Evolutionary conservation across 352 stramenopile genomes (phyloP).

Genomic region (Phytopythium mirpurense): DNA sequence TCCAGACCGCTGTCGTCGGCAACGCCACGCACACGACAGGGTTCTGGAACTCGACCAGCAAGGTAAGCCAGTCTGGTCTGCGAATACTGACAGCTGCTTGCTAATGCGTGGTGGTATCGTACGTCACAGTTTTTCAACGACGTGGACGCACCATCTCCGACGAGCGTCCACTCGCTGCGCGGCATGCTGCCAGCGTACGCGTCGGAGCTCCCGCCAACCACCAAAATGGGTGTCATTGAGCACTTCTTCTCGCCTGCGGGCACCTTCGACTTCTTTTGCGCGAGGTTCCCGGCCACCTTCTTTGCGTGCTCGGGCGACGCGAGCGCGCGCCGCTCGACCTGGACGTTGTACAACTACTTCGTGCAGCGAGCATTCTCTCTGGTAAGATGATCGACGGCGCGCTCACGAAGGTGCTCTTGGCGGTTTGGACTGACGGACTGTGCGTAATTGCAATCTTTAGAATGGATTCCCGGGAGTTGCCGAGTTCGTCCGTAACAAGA

Average conservation of each 20-base stretch:
- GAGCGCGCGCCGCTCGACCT: constrained; percentile 15
- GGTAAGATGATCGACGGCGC: constrained; percentile 25
- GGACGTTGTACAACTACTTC: constrained; percentile 76
- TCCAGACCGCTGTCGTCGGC: constrained; percentile 44
- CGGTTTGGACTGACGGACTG: not conserved
- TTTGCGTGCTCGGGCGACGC: constrained; percentile 38
- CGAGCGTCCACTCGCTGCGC: constrained; percentile 40
- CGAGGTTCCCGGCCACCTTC: constrained; percentile 50
- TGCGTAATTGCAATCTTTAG: constrained; percentile 16
- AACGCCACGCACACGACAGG: constrained; percentile 19
- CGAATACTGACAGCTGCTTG: not conserved
- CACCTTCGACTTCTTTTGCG: constrained; percentile 76
- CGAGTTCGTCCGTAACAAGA: constrained; percentile 75
- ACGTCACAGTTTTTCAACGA: constrained; percentile 51
- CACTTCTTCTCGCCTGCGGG: constrained; percentile 63
- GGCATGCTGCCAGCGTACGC: constrained; percentile 56
- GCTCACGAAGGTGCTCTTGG: not conserved
- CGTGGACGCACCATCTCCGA: constrained; percentile 16
- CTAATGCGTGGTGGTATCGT: not conserved
- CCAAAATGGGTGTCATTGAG: constrained; percentile 53
- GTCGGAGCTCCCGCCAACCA: constrained; percentile 32
- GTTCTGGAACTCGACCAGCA: constrained; percentile 60
- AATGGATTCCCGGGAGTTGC: constrained; percentile 70
- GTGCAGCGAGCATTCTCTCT: constrained; percentile 59
- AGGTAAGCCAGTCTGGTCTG: constrained; percentile 12